phyloP scores from a whole-genome alignment of 805 yeast genomes.

The Lipomyces spencermartinsiae region DNA sequence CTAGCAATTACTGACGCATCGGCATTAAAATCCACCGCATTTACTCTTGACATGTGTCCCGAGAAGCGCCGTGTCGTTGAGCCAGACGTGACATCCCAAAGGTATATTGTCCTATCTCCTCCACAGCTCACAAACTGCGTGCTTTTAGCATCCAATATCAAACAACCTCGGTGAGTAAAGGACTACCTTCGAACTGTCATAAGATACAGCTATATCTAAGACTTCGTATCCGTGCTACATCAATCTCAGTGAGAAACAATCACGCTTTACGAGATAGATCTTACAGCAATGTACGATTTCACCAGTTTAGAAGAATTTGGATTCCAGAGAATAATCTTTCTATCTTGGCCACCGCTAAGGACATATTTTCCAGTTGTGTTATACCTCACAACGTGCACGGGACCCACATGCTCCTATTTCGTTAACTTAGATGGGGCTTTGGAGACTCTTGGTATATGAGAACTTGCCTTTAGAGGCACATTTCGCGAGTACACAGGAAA shows the following conservation, averaged over 20 bases:
- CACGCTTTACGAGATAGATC: not conserved
- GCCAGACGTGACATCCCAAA: constrained; percentile 46
- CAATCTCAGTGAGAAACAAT: not conserved
- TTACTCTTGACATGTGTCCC: constrained; percentile 44
- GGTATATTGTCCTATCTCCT: constrained; percentile 43
- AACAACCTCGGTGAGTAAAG: not conserved
- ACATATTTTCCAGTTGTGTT: constrained; percentile 42
- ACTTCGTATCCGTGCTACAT: constrained; percentile 44
- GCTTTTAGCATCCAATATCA: constrained; percentile 4
- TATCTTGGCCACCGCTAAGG: constrained; percentile 45
- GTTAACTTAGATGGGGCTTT: not conserved
- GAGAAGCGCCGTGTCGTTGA: constrained; percentile 38
- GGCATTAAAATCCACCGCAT: constrained; percentile 41
- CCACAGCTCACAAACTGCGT: constrained; percentile 45
- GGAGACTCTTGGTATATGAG: not conserved
- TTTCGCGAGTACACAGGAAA: constrained; percentile 1
- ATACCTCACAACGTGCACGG: constrained; percentile 42
- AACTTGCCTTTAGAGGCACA: not conserved
- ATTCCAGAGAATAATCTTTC: constrained; percentile 43
- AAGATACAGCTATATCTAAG: constrained; percentile 42
- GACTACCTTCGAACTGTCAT: constrained; percentile 39
- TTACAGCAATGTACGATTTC: constrained; percentile 33
- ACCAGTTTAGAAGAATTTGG: constrained; percentile 37
- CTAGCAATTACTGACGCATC: constrained; percentile 43
- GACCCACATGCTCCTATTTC: constrained; percentile 31